Evolutionary conservation across 257 asterid species (phyloP), one percentile per base, ranked within the genome.

Genomic region (Lycium ferocissimum): DNA sequence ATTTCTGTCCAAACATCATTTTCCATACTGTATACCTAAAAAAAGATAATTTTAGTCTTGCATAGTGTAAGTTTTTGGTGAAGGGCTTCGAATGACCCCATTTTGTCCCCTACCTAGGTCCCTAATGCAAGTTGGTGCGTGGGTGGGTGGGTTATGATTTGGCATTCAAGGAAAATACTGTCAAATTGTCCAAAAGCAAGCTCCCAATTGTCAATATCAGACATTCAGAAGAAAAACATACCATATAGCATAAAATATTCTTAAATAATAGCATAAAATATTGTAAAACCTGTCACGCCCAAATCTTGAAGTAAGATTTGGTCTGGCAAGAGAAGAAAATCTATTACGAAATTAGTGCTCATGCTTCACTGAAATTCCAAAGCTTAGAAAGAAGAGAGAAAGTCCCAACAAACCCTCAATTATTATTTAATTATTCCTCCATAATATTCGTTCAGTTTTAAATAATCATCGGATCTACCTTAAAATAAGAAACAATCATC

Each of bases 231-330:
- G 80, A 47, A 73, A 75, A 75, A 9, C 9, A 33, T 75, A 20
- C 7, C 0, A 79, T 56, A 79, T 57, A 26, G n/a, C 1, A 79
- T 33, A 79, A 35, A 70, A 35, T 70, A 70, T 40, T 70, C 9
- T 13, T 12, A 2, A 72, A 51, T 15, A 13, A 58, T 9, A 59
- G 14, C 3, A 81, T 81, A 81, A 81, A 81, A 59, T 81, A 81
- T 38, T 81, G 40, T 6, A 38, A 45, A 62, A 47, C 40, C 82
- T 79, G 43, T 82, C 91, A 89, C 89, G 94, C 95, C 85, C 85
- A 86, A 89, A 92, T 92, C 94, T 87, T 14, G 12, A 73, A 38
- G 84, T 71, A 62, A 70, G 91, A 88, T 91, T 85, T 88, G 84
- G 87, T 88, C 86, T 69, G 91, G 84, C 76, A 54, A 83, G 84